These are phyloP conservation scores for Albizia julibrissin DNA, from an alignment of 306 rosid genomes.

Conservation along the genomic window DNA sequence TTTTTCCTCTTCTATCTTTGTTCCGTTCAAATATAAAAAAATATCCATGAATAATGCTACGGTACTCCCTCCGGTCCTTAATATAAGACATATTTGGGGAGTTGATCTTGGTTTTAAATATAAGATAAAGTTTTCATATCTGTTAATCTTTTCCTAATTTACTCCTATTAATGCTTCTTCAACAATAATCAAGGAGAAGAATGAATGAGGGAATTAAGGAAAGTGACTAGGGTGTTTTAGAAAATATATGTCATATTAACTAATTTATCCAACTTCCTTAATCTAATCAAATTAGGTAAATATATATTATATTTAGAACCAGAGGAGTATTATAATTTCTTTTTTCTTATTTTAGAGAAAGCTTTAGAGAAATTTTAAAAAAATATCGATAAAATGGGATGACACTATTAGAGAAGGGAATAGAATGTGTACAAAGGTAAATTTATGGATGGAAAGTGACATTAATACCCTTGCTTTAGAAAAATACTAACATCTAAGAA, in stretches of 20 bases:
- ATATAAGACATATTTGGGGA: too few relatives aligned
- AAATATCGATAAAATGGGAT: conserved; percentile 3
- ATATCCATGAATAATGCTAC: neutral
- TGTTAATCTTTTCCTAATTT: too few relatives aligned
- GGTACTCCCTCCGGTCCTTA: neutral
- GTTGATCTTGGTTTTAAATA: too few relatives aligned
- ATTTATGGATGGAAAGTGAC: neutral
- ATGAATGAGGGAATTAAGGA: too few relatives aligned
- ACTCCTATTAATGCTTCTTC: too few relatives aligned
- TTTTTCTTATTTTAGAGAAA: neutral
- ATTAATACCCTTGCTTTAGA: neutral
- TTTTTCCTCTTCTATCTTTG: neutral
- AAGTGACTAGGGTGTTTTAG: too few relatives aligned
- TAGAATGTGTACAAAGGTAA: neutral
- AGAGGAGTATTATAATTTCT: neutral
- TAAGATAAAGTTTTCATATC: too few relatives aligned
- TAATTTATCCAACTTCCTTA: too few relatives aligned
- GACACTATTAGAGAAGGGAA: neutral
- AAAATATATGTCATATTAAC: too few relatives aligned
- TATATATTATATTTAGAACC: too few relatives aligned
- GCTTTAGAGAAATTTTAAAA: neutral
- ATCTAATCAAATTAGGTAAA: too few relatives aligned
- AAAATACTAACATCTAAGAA: neutral
- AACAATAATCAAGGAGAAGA: too few relatives aligned
- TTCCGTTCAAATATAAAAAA: conserved; percentile 2